Conservation (phyloP, 768 basidiomycete species). For the Albatrellus ellisii region DNA sequence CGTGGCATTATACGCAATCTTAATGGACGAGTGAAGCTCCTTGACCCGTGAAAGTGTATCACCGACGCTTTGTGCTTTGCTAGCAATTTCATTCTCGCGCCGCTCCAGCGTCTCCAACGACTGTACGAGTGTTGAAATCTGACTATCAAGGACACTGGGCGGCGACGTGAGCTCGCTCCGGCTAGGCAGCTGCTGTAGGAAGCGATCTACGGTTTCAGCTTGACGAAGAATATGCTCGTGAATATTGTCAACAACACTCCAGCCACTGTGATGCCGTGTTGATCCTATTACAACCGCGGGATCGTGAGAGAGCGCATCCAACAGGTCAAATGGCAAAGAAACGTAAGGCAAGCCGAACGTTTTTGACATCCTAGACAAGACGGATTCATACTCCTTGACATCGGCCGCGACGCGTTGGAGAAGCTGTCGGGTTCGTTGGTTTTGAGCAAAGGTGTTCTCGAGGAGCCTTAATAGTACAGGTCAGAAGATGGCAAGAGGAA, state of each 20-base stretch:
- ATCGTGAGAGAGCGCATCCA: conserved; percentile 68
- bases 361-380: conserved; percentile 38
- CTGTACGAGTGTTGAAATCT: conserved; percentile 35
- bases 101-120: conserved; percentile 37
- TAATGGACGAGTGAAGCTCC: conserved; percentile 38
- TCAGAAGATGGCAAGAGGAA: conserved; percentile 6
- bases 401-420: conserved; percentile 50
- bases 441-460: conserved; percentile 44
- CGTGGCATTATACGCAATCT: conserved; percentile 51
- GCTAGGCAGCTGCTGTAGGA: conserved; percentile 3
- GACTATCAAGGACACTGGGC: conserved; percentile 30
- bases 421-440: conserved; percentile 54
- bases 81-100: conserved; percentile 30
- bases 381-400: conserved; percentile 51
- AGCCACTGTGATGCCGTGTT: conserved; percentile 47
- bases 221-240: conserved; percentile 49
- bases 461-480: conserved; percentile 33
- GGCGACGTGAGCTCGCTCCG: conserved; percentile 20
- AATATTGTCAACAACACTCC: conserved; percentile 69
- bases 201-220: conserved; percentile 25
- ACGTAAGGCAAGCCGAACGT: conserved; percentile 33
- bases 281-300: conserved; percentile 61
- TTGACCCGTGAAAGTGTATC: conserved; percentile 40
- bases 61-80: conserved; percentile 35
- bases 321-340: conserved; percentile 46